Evolutionary conservation across 768 basidiomycete species (phyloP).

Genomic region (Botryobasidium botryosum): DNA sequence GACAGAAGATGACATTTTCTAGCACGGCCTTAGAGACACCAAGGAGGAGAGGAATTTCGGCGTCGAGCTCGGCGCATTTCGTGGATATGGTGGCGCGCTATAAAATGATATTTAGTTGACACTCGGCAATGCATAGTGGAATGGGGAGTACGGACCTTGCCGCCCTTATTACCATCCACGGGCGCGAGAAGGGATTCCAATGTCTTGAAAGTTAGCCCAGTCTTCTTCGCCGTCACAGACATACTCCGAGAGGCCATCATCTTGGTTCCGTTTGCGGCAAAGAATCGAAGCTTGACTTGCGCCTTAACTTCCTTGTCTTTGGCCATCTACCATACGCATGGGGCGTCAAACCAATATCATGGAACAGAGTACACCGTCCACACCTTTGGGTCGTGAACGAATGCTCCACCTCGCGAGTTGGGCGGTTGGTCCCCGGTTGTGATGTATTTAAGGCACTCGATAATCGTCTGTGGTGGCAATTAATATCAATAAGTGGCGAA

Average conservation of each 20-base stretch:
- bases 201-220: conserved; percentile 90
- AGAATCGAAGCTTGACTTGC: conserved; percentile 88
- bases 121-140: background rate
- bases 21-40: conserved; percentile 97
- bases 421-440: conserved; percentile 97
- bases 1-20: conserved; percentile 98
- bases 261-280: conserved; percentile 69
- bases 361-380: background rate
- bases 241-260: conserved; percentile 87
- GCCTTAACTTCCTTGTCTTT: conserved; percentile 99
- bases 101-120: background rate
- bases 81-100: conserved; percentile 86
- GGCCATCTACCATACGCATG: conserved; percentile 41
- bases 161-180: conserved; percentile 46
- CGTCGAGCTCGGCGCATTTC: conserved; percentile 93
- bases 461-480: conserved; percentile 45
- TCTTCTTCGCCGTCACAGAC: conserved; percentile 89
- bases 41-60: conserved; percentile 79
- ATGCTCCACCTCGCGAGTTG: conserved; percentile 95
- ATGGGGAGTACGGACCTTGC: conserved; percentile 41
- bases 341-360: background rate
- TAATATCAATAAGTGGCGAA: background rate
- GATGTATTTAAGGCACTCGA: conserved; percentile 98
- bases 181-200: conserved; percentile 77
- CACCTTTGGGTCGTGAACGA: conserved; percentile 86